These are phyloP conservation scores for Pythium aquatile DNA, from an alignment of 352 stramenopile species.

Conservation along the genomic window DNA sequence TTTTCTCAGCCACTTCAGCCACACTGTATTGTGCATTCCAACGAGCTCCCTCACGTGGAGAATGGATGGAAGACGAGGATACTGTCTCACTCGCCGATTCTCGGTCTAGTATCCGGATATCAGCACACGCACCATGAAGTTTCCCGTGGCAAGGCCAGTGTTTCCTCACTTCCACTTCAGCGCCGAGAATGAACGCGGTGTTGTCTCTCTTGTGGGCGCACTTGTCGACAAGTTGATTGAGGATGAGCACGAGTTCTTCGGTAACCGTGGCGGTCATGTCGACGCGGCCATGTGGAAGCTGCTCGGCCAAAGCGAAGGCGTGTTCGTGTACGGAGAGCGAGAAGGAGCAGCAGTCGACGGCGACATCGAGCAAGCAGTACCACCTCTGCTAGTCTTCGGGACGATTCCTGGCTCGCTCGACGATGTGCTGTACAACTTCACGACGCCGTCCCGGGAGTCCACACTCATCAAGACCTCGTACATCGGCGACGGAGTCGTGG, in stretches of 20 bases:
- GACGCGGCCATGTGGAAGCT: slow-evolving; percentile 23
- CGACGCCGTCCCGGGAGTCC: slow-evolving; percentile 8
- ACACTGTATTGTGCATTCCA: neutral
- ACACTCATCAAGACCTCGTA: slow-evolving; percentile 25
- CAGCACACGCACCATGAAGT: slow-evolving; percentile 3
- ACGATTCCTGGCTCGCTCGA: slow-evolving; percentile 8
- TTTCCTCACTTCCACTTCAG: slow-evolving; percentile 9
- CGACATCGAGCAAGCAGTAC: neutral
- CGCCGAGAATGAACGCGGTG: neutral
- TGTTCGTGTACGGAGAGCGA: neutral
- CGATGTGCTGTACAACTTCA: slow-evolving; percentile 19
- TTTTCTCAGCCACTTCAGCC: neutral
- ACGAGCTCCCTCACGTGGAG: neutral
- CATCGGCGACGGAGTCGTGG: slow-evolving; percentile 35
- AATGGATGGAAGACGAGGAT: neutral
- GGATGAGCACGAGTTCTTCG: slow-evolving; percentile 8
- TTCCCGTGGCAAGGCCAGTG: slow-evolving; percentile 11
- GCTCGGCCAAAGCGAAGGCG: slow-evolving; percentile 1
- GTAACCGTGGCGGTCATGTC: slow-evolving; percentile 32
- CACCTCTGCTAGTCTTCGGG: slow-evolving; percentile 9
- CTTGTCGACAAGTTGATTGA: slow-evolving; percentile 13
- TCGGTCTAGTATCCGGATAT: neutral
- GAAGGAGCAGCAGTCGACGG: neutral
- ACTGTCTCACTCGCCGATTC: neutral
- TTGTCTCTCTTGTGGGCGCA: slow-evolving; percentile 7